Conservation (phyloP, 305 asterid species). For the Striga hermonthica region DNA sequence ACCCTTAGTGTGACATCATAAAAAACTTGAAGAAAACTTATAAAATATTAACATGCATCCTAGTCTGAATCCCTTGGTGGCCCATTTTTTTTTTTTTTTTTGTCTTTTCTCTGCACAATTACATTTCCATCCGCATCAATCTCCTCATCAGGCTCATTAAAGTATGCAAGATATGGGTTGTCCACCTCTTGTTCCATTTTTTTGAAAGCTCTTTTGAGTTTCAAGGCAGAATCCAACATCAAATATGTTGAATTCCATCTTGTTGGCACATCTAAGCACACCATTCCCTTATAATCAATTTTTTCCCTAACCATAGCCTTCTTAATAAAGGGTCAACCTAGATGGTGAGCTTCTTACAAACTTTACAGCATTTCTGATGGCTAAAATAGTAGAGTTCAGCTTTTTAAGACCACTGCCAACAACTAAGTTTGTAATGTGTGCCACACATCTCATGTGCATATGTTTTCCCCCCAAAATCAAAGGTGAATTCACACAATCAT, state of each 20-base stretch:
- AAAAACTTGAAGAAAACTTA: too few species aligned
- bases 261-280: background rate
- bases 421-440: background rate
- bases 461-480: too few species aligned
- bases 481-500: background rate
- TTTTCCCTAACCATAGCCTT: background rate
- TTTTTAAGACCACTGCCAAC: background rate
- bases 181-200: background rate
- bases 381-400: background rate
- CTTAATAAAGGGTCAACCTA: too few species aligned
- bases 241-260: background rate
- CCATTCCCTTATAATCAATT: background rate
- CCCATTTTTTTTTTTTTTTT: too few species aligned
- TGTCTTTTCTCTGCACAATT: too few species aligned
- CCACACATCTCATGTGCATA: background rate
- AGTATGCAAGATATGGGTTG: too few species aligned
- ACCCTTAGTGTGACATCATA: too few species aligned
- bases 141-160: too few species aligned
- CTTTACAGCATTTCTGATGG: background rate
- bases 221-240: background rate
- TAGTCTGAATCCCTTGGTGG: too few species aligned
- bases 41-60: too few species aligned
- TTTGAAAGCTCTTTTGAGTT: background rate
- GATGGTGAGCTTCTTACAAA: background rate
- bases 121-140: too few species aligned